Evolutionary conservation across 1,284 basidiomycete genomes (phyloP), one percentile per base, ranked within the genome.

Genomic region (Apiotrichum siamense): DNA sequence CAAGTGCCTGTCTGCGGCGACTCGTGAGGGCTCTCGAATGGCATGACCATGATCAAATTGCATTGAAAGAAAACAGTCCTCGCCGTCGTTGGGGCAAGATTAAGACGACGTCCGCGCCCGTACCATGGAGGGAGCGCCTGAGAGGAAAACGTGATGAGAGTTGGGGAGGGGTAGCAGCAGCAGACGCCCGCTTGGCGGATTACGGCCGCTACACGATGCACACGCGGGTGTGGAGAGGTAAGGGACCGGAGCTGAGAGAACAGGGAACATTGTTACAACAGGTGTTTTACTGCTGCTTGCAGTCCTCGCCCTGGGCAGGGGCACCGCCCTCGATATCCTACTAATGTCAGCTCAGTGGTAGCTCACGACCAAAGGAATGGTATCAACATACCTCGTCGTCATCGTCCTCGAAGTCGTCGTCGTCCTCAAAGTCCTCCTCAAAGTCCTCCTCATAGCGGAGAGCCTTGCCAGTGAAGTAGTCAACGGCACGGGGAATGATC

Each of bases 391-490:
- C 65, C 50, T 64, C 64, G 50, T 63, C 61, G 40, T 63, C 60
- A 17, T 69, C 67, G 25, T 73, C 62, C 17, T 80, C 80, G 55
- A 79, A 79, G 26, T 79, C 78, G 52, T 78, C 80, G 41, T 81
- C 83, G 41, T 83, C 81, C 32, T 80, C 81, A 15, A 78, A 78
- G 39, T 83, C 83, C 17, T 86, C 84, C 1, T 86, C 84, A 6
- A 84, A 86, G 55, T 85, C 70, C 60, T 84, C 80, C 62, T 96
- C 93, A 69, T 86, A 92, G 65, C 89, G 84, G 47, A 97, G 81
- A 18, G 92, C 91, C 77, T 96, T 94, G 66, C 94, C 94, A 18
- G 93, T 97, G 77, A 97, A 97, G 78, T 86, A 92, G 74, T 92
- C 93, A 60, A 97, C 79, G 20, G 93, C 93, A 60, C 88, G 88